Evolutionary conservation across 768 basidiomycete genomes (phyloP).

Genomic region (Dentipellis fragilis): DNA sequence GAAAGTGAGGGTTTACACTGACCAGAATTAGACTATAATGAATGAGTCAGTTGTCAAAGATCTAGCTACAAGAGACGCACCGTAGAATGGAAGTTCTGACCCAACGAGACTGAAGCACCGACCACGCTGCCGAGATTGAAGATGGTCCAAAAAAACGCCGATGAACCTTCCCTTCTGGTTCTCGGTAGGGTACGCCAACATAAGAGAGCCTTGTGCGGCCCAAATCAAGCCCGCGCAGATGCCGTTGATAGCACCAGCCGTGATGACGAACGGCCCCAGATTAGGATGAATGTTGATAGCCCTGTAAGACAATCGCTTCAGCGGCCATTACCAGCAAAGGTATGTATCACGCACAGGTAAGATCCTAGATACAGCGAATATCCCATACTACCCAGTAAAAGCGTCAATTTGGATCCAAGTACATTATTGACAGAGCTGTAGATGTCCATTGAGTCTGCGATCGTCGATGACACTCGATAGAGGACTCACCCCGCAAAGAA

Average conservation of each 20-base stretch:
- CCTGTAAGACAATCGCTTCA: slow-evolving; percentile 24
- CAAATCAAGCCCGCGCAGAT: slow-evolving; percentile 64
- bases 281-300: slow-evolving; percentile 59
- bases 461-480: background rate
- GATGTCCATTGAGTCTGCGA: background rate
- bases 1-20: slow-evolving; percentile 6
- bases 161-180: slow-evolving; percentile 69
- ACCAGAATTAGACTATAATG: slow-evolving; percentile 22
- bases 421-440: slow-evolving; percentile 69
- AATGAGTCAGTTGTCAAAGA: background rate
- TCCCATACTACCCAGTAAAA: slow-evolving; percentile 64
- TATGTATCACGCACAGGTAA: slow-evolving; percentile 43
- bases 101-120: slow-evolving; percentile 67
- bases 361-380: slow-evolving; percentile 71
- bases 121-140: slow-evolving; percentile 79
- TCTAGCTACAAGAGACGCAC: slow-evolving; percentile 25
- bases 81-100: slow-evolving; percentile 53
- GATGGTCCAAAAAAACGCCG: slow-evolving; percentile 76
- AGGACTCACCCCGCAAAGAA: slow-evolving; percentile 62
- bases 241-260: slow-evolving; percentile 63
- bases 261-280: slow-evolving; percentile 56
- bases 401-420: slow-evolving; percentile 65
- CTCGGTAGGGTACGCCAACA: slow-evolving; percentile 79
- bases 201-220: slow-evolving; percentile 80
- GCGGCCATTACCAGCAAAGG: background rate